Evolutionary conservation across 805 yeast genomes (phyloP), one percentile per base, ranked within the genome.

Genomic region (Suhomyces prunicola): DNA sequence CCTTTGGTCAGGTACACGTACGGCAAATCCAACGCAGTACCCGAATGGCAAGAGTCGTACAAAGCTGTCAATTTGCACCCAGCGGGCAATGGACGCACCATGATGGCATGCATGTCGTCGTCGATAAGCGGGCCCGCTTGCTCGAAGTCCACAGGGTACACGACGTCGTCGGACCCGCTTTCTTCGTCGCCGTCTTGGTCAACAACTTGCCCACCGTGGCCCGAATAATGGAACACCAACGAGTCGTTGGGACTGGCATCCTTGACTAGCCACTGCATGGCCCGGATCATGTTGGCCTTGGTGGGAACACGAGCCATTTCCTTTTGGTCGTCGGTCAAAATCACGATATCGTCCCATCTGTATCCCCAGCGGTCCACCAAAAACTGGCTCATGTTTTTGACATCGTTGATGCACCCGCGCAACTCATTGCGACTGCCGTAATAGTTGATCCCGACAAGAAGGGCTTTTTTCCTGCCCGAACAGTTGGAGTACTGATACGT

Each of bases 1-100:
- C 76, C 76, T 58, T 71, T 72, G 27, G 76, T 72, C 22, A 71
- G 67, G 55, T 72, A 72, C 29, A 72, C 75, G 54, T 66, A 72
- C 6, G 76, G 76, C 51, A 72, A 62, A 57, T 72, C 76, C 51
- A 72, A 63, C 0, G 74, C 76, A 35, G 76, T 70, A 26, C 76
- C 76, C 12, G 76, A 71, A 56, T 72, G 76, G 55, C 76, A 72
- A 12, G 73, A 69, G 55, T 72, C 76, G 53, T 56, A 72, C 51
- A 72, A 65, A 3, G 75, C 76, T 3, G 76, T 72, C 54, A 72
- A 66, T 48, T 72, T 57, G 53, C 74, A 70, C 4, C 76, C 76
- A 2, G 66, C 63, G 4, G 74, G 74, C 47, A 72, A 67, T 2
- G 65, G 65, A 40, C 62, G 60, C 17, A 72, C 76, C 75, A 72